Evolutionary conservation across 2,329 filamentous ascomycete genomes (phyloP), one percentile per base, ranked within the genome.

Genomic region (Trematosphaeria pertusa): DNA sequence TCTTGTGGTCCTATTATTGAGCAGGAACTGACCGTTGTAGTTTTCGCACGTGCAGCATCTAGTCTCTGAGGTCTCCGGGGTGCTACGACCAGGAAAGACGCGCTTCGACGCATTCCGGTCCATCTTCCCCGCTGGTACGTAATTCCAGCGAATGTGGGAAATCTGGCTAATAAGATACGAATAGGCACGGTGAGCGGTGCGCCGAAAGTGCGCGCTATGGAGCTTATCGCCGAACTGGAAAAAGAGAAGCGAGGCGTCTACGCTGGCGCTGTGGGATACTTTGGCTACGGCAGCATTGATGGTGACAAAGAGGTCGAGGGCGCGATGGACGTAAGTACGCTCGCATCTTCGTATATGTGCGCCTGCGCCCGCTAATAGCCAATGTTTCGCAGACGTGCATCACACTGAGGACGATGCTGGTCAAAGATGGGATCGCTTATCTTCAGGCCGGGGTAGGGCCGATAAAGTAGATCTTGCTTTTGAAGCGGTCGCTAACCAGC

Each of bases 11-110:
- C 14, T 15, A 19, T 26, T 7, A 12, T 11, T n/a, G 20, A 26
- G 30, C 32, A 38, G 36, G 34, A 38, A 3, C 47, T 59, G 24
- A 60, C 52, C 9, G 24, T 9, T 12, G 19, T 37, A 88, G 66
- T 99, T 99, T 78, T 94, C 88, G 49, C 94, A 99, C 73, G 94
- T 99, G 20, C 94, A 97, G 79, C 94, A 99, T 73, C 83, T 99
- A 14, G 92, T 96, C 4, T 96, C 91, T 1, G 92, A 99, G 73
- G 94, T 99, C 0, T 96, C 91, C 1, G 93, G 94, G 34, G 82
- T 94, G n/a, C 76, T 97, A 57, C 83, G 94, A 35, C 80, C 83
- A 4, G 92, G 81, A 30, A 91, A 91, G 78, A 93, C 91, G 21
- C 84, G 94, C 48, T 99, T 96, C 74, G 93, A 97, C 68, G 94